Base-by-base conservation (phyloP, 1,284 basidiomycete genomes). In the Cryptococcus sp. region DNA sequence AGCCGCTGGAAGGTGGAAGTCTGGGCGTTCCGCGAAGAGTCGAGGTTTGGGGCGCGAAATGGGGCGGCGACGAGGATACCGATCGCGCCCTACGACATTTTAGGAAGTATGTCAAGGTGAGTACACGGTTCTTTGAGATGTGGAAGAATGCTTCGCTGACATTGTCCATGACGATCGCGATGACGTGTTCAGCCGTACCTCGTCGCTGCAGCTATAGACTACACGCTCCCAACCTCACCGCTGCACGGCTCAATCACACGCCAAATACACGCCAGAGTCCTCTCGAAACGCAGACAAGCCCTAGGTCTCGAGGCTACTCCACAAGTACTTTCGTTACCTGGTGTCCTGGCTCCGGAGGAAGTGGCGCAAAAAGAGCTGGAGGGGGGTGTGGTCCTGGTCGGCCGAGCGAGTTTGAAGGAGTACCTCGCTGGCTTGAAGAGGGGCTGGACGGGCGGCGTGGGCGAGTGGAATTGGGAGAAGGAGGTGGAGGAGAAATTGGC, bases 31-130 rank as follows among this genome's bases (percentile, higher is more conserved):
- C 90, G 5, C 85, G 94, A 47, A 91, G 88, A 75, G 87, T 97
- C 57, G 87, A 84, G 2, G 92, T 98, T 20, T 93, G 91, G 71
- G 91, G 88, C 31, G 86, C 86, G 41, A 90, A 90, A 74, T 95
- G 93, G 86, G 93, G 94, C 1, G 93, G 91, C 49, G 96, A 99
- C 77, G 92, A 95, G 71, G 93, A 98, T 73, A 86, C 87, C 66
- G 88, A 93, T 74, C 86, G 90, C 62, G 85, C 87, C 16, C 80
- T 91, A 71, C 86, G 83, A 75, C 93, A 91, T 82, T 99, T 98
- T 81, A 88, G 90, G 74, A 92, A 90, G 82, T 98, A 96, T 79
- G 86, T 97, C 82, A 96, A 96, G 88, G 93, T 95, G 69, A 70
- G 81, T 72, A 51, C 60, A 54, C 5, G 15, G 3, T 6, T 22